Conservation (phyloP, 1,139 yeast species). For the Taiozyma onychis region DNA sequence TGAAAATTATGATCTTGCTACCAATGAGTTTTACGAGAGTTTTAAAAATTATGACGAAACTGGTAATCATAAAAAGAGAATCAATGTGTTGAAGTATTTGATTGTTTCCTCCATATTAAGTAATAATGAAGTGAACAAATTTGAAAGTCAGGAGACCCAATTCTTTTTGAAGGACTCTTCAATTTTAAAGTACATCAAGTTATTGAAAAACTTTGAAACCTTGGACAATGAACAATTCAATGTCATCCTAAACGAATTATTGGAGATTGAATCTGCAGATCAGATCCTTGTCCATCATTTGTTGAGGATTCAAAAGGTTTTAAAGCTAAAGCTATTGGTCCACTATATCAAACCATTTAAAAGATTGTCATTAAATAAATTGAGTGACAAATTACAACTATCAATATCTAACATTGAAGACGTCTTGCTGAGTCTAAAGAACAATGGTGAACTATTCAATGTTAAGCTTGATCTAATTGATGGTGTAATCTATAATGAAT, state of each 20-base stretch:
- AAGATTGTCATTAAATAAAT: conserved; percentile 27
- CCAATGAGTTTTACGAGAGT: conserved; percentile 62
- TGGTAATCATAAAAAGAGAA: conserved; percentile 50
- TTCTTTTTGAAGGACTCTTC: conserved; percentile 36
- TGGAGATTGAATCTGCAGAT: conserved; percentile 23
- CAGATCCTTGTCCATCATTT: conserved; percentile 27
- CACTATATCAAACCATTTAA: conserved; percentile 35
- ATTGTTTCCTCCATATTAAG: conserved; percentile 60
- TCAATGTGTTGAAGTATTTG: conserved; percentile 52
- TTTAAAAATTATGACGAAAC: conserved; percentile 78
- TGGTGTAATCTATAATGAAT: conserved; percentile 21
- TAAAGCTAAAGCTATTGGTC: conserved; percentile 31
- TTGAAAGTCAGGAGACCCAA: conserved; percentile 41
- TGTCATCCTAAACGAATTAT: conserved; percentile 19
- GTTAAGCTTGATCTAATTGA: conserved; percentile 42
- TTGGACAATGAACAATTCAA: conserved; percentile 32
- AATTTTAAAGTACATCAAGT: conserved; percentile 29
- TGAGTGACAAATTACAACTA: conserved; percentile 25
- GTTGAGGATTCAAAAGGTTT: conserved; percentile 27
- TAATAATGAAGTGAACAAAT: conserved; percentile 38
- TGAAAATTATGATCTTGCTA: conserved; percentile 55
- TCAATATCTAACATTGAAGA: conserved; percentile 32
- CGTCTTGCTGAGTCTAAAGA: conserved; percentile 37
- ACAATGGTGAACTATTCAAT: conserved; percentile 38
- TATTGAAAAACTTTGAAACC: conserved; percentile 33